Conservation (phyloP, 495 filamentous ascomycete genomes). For the Talaromyces adpressus region DNA sequence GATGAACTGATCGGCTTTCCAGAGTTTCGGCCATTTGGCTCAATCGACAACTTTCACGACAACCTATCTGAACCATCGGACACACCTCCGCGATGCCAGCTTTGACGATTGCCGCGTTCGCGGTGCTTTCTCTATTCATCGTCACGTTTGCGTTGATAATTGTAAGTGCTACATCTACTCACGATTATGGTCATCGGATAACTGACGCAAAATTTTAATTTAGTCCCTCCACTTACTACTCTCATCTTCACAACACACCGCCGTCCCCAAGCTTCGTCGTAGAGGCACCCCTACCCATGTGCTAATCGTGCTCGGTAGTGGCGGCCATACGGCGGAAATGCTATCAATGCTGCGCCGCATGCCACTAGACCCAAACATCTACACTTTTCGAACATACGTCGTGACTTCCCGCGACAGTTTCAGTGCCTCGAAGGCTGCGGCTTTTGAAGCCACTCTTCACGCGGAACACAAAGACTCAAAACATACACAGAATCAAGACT, state of each 20-base stretch:
- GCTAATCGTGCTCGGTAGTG: constrained; percentile 80
- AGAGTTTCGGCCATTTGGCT: neutral
- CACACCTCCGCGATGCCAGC: neutral
- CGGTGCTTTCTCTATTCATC: neutral
- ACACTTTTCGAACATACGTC: constrained; percentile 72
- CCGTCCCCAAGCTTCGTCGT: constrained; percentile 24
- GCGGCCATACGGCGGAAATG: constrained; percentile 95
- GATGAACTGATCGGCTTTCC: neutral
- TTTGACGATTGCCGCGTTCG: neutral
- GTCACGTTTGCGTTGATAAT: neutral
- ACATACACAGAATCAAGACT: constrained; percentile 23
- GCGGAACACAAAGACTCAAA: constrained; percentile 12
- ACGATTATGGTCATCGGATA: no score
- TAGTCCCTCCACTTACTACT: constrained; percentile 11
- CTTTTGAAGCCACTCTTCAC: constrained; percentile 47
- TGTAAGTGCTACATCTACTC: neutral
- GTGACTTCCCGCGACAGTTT: constrained; percentile 70
- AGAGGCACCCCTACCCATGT: constrained; percentile 50
- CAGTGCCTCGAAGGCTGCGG: constrained; percentile 56
- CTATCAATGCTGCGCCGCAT: constrained; percentile 61
- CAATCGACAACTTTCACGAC: neutral
- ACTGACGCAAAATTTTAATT: neutral
- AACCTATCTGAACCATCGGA: neutral
- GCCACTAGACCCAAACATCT: constrained; percentile 36
- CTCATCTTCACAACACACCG: constrained; percentile 25